Percentiles rank a stretch among this genome's conserved stretches.
These are phyloP conservation scores for Periconia sp. DNA, from an alignment of 2,329 filamentous ascomycete genomes.

Conservation along the genomic window DNA sequence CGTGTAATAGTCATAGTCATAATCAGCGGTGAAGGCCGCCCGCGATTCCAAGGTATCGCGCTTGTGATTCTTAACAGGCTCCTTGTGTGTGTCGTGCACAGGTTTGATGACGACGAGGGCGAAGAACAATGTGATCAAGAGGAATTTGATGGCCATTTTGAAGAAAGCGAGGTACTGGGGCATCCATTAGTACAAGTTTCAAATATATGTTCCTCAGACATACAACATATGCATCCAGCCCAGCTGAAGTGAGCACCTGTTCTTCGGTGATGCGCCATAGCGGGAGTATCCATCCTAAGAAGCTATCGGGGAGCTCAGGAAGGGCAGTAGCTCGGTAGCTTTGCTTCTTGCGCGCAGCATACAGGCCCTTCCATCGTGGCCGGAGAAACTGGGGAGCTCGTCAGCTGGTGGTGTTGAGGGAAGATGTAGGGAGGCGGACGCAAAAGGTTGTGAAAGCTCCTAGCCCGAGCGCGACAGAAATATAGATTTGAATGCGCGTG, in stretches of 20 bases:
- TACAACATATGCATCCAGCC: slow-evolving; percentile 92
- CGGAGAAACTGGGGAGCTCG: slow-evolving; percentile 70
- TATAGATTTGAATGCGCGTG: slow-evolving; percentile 67
- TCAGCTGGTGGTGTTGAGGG: slow-evolving; percentile 27
- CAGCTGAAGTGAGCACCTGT: slow-evolving; percentile 86
- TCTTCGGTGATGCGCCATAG: slow-evolving; percentile 86
- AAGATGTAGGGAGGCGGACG: slow-evolving; percentile 53
- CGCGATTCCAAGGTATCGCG: slow-evolving; percentile 23
- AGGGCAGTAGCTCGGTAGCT: slow-evolving; percentile 69
- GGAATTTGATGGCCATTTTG: slow-evolving; percentile 89
- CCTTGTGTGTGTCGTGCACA: slow-evolving; percentile 73
- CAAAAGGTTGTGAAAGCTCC: slow-evolving; percentile 79
- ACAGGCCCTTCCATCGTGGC: slow-evolving; percentile 89
- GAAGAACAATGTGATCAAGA: slow-evolving; percentile 80
- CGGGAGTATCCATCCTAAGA: slow-evolving; percentile 92
- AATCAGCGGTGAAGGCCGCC: slow-evolving; percentile 25
- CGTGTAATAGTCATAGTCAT: slow-evolving; percentile 49
- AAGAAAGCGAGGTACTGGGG: slow-evolving; percentile 86
- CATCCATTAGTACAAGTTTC: slow-evolving; percentile 8
- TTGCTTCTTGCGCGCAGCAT: slow-evolving; percentile 84
- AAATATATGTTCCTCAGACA: slow-evolving; percentile 32
- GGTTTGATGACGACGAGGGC: slow-evolving; percentile 81
- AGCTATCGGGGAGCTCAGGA: slow-evolving; percentile 79
- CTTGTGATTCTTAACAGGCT: slow-evolving; percentile 18
- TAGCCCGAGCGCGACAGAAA: slow-evolving; percentile 74